A percentile compares a stretch with the other conserved stretches of the same genome.
Conservation (phyloP, 1,284 basidiomycete species). For the Puccinia coronata region DNA sequence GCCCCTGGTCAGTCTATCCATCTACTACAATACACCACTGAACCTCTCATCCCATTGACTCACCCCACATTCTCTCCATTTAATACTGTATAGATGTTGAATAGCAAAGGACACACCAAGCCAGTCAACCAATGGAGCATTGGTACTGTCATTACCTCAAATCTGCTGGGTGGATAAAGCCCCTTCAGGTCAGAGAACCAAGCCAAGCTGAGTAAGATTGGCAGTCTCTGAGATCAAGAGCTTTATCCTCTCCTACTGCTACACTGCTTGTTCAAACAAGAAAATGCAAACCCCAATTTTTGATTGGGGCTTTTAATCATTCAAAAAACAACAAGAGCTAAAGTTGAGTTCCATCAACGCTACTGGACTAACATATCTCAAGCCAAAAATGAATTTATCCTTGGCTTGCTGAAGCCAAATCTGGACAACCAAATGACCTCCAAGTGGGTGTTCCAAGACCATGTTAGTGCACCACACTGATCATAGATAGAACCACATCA, state of each 20-base stretch:
- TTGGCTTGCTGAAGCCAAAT: constrained; percentile 71
- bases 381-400: constrained; percentile 79
- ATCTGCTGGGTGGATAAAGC: constrained; percentile 78
- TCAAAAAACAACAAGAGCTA: constrained; percentile 21
- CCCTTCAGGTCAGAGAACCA: constrained; percentile 86
- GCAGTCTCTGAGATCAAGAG: too few relatives aligned
- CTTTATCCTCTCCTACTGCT: neutral
- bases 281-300: too few relatives aligned
- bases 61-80: neutral
- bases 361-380: constrained; percentile 11
- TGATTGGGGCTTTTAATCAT: neutral
- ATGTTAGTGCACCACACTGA: constrained; percentile 56
- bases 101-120: constrained; percentile 79
- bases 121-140: constrained; percentile 91
- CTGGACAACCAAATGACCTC: constrained; percentile 74
- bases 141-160: constrained; percentile 92
- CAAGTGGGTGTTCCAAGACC: constrained; percentile 69
- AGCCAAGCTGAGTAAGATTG: constrained; percentile 75
- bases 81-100: constrained; percentile 71
- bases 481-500: too few relatives aligned
- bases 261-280: neutral
- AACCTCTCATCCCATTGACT: neutral
- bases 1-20: constrained; percentile 64
- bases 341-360: too few relatives aligned
- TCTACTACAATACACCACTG: neutral